Percentiles rank a stretch among this genome's conserved stretches.
phyloP scores from a whole-genome alignment of 108 stramenopile genomes.

The Skeletonema grethae region DNA sequence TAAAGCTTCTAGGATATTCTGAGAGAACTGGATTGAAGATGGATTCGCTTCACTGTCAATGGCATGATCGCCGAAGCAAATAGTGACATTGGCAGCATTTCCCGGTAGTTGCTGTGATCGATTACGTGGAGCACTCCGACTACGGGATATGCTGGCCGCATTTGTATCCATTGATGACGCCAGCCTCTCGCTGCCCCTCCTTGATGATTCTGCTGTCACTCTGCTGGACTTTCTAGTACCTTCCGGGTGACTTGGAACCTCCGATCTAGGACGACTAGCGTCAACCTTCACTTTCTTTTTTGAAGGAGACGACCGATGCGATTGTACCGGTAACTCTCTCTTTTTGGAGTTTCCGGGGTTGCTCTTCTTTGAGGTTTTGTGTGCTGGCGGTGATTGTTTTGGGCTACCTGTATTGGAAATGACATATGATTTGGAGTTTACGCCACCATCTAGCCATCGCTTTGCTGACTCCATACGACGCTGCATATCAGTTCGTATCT shows the following conservation, averaged over 20 bases:
- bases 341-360: neutral
- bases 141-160: neutral
- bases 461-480: neutral
- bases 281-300: neutral
- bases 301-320: neutral
- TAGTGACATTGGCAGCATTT: slow-evolving; percentile 20
- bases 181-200: neutral
- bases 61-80: slow-evolving; percentile 33
- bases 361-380: neutral
- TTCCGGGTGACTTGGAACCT: neutral
- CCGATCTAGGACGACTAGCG: neutral
- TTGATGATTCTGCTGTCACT: neutral
- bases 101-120: neutral
- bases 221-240: neutral
- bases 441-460: neutral
- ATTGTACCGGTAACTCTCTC: neutral
- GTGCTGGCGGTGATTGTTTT: neutral
- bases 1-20: slow-evolving; percentile 5
- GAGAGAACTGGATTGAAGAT: slow-evolving; percentile 10
- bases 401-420: neutral
- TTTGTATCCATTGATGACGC: neutral
- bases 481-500: neutral
- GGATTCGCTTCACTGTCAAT: slow-evolving; percentile 32
- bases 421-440: neutral
- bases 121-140: neutral